phyloP scores from a whole-genome alignment of 2,329 filamentous ascomycete genomes.

The Clarireedia homoeocarpa region DNA sequence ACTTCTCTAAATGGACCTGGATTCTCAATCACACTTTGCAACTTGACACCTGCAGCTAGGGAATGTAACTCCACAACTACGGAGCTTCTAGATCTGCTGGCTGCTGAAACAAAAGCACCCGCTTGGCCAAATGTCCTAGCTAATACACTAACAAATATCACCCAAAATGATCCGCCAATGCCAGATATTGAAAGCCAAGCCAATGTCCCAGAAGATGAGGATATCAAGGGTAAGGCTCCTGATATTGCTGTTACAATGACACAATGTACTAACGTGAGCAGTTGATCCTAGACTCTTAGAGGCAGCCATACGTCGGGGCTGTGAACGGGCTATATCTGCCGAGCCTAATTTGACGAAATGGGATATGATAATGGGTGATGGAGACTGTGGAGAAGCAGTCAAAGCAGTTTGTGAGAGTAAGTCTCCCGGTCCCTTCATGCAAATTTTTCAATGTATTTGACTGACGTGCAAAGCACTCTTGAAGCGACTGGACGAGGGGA shows the following conservation, averaged over 20 bases:
- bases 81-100: slow-evolving; percentile 31
- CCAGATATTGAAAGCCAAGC: neutral
- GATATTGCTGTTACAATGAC: no score
- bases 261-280: no score
- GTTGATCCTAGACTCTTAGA: no score
- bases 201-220: no score
- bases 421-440: slow-evolving; percentile 22
- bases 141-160: slow-evolving; percentile 19
- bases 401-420: slow-evolving; percentile 23
- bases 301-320: slow-evolving; percentile 18
- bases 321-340: slow-evolving; percentile 30
- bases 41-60: slow-evolving; percentile 34
- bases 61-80: slow-evolving; percentile 14
- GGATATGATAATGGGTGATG: slow-evolving; percentile 34
- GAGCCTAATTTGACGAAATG: slow-evolving; percentile 47
- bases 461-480: no score
- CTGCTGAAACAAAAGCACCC: slow-evolving; percentile 41
- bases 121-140: slow-evolving; percentile 23
- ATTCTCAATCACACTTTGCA: slow-evolving; percentile 47
- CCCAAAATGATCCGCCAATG: neutral
- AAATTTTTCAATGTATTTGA: no score
- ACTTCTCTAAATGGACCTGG: slow-evolving; percentile 48
- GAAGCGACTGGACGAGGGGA: no score
- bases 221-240: no score
- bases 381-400: slow-evolving; percentile 30